A percentile compares a stretch with the other conserved stretches of the same genome.
phyloP scores from a whole-genome alignment of 352 stramenopile species.

The Phytophthora megakarya region DNA sequence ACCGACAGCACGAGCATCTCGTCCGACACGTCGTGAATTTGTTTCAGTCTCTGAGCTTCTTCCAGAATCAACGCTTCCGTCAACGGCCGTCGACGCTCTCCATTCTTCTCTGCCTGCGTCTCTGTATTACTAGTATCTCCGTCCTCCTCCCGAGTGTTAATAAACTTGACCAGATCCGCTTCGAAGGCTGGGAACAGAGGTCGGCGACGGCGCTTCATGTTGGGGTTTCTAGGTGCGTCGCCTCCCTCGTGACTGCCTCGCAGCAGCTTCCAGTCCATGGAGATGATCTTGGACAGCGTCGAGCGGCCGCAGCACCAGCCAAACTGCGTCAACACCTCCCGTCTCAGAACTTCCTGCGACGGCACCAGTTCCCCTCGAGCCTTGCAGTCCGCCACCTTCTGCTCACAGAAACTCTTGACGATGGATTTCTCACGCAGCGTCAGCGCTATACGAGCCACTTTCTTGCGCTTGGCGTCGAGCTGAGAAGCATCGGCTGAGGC shows the following conservation, averaged over 20 bases:
- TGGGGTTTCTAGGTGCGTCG: conserved; percentile 56
- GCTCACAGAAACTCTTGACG: conserved; percentile 80
- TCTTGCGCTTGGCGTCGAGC: conserved; percentile 29
- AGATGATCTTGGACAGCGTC: conserved; percentile 78
- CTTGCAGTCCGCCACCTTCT: conserved; percentile 64
- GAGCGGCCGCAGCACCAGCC: conserved; percentile 71
- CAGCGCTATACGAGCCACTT: conserved; percentile 51
- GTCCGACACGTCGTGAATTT: conserved; percentile 65
- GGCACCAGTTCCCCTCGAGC: conserved; percentile 54
- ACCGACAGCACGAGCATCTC: conserved; percentile 75
- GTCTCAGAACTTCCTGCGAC: conserved; percentile 64
- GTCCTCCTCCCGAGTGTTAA: conserved; percentile 29
- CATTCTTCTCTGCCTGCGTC: not conserved
- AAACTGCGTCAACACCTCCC: conserved; percentile 57
- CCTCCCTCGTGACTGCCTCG: conserved; percentile 32
- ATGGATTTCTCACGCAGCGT: conserved; percentile 74
- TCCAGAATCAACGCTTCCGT: conserved; percentile 77
- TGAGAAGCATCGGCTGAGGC: not conserved
- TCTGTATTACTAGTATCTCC: not conserved
- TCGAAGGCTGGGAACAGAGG: conserved; percentile 76
- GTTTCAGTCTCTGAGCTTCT: conserved; percentile 73
- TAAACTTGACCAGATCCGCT: conserved; percentile 62
- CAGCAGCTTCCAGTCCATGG: conserved; percentile 66
- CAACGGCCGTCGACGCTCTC: conserved; percentile 26
- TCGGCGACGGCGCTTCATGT: conserved; percentile 79